phyloP scores from a whole-genome alignment of 2,329 filamentous ascomycete species.

The Cytospora schulzeri region DNA sequence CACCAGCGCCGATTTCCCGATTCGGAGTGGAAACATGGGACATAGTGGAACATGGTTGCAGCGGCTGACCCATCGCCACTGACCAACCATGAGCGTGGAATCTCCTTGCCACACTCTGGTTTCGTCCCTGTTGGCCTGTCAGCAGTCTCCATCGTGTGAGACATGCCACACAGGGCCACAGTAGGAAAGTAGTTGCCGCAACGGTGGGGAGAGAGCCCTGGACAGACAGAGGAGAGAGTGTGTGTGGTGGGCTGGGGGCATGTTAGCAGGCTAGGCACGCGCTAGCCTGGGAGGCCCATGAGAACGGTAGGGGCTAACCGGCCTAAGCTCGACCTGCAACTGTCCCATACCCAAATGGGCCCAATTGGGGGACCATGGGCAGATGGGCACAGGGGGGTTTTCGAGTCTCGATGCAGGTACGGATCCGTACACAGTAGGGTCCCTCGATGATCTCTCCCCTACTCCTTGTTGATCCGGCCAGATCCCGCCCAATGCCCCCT shows the following conservation, averaged over 20 bases:
- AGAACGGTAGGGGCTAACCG: not conserved
- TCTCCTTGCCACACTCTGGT: not conserved
- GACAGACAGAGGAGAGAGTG: no score
- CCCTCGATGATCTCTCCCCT: not conserved
- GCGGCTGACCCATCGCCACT: not conserved
- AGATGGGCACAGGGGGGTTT: not conserved
- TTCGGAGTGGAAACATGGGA: not conserved
- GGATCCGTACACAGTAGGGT: no score
- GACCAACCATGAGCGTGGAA: not conserved
- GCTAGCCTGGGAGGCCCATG: not conserved
- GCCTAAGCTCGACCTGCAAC: not conserved
- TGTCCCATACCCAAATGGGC: no score
- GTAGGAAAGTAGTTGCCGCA: no score
- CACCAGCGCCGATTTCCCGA: constrained; percentile 5
- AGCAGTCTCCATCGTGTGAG: not conserved
- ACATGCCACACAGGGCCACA: not conserved
- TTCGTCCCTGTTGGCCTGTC: not conserved
- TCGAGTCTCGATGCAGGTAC: not conserved
- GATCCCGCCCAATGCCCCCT: not conserved
- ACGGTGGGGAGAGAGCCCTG: no score
- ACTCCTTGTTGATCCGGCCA: not conserved
- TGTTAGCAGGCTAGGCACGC: not conserved
- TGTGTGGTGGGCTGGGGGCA: not conserved
- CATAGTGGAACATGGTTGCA: not conserved
- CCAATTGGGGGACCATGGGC: not conserved